Percentiles rank a stretch among this genome's conserved stretches.
These are phyloP conservation scores for Vinca minor DNA, from an alignment of 257 asterid genomes.

Conservation along the genomic window DNA sequence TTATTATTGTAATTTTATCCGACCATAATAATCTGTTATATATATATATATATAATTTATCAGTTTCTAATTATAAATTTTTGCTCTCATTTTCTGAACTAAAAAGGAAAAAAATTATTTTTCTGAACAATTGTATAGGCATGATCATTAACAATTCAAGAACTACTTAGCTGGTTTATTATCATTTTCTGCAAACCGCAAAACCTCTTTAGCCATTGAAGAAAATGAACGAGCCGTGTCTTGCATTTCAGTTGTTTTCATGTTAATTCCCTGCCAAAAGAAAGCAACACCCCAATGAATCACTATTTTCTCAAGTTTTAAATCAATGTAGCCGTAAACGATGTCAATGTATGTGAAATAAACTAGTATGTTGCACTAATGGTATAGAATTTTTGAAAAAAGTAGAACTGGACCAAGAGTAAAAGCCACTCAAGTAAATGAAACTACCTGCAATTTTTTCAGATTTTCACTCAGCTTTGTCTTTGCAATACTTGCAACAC, in stretches of 20 bases:
- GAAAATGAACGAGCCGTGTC: constrained; percentile 80
- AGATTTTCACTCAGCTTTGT: constrained; percentile 68
- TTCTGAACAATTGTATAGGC: no score
- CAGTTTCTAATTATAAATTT: no score
- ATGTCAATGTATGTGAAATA: not conserved
- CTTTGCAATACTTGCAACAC: constrained; percentile 54
- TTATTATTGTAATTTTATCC: no score
- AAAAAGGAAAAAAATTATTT: no score
- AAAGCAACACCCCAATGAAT: not conserved
- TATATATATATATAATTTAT: no score
- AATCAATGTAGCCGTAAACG: not conserved
- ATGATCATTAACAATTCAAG: no score
- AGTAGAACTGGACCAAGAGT: not conserved
- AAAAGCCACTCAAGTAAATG: not conserved
- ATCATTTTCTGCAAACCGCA: constrained; percentile 57
- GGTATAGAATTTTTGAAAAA: not conserved
- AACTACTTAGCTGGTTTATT: no score
- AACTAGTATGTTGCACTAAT: no score
- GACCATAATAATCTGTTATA: no score
- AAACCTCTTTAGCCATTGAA: constrained; percentile 72
- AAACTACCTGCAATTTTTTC: constrained; percentile 70
- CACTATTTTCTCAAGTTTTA: not conserved
- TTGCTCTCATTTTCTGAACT: no score
- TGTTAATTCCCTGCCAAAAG: constrained; percentile 58
- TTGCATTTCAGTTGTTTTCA: constrained; percentile 82